Evolutionary conservation across 1,139 yeast genomes (phyloP), one percentile per base, ranked within the genome.

Genomic region (Candida tropicalis): DNA sequence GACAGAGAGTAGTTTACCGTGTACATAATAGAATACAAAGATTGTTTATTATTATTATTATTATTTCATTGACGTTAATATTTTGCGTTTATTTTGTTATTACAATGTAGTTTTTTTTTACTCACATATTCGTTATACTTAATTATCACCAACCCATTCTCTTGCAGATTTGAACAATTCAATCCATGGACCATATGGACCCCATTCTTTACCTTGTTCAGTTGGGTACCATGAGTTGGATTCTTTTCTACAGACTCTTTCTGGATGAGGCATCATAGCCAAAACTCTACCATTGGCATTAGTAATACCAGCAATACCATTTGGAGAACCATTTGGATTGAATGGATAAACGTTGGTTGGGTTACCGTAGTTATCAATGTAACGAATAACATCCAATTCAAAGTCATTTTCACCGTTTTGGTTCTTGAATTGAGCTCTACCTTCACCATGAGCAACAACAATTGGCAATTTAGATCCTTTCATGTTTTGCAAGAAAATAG

Each of bases 181-280:
- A 55, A 93, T 81, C 99, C 99, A 95, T 42, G 99, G 99, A 43
- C 95, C 95, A 58, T 84, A 81, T 13, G 74, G 78, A 34, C 83
- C 85, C 87, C 90, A 81, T 41, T 73, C 72, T 35, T 64, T 68
- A 39, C 82, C 82, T 59, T 85, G 84, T 43, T 78, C 82, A 31
- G 66, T 65, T 40, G 98, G 97, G 62, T 88, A 88, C 83, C 90
- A 93, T 7, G 97, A 89, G 70, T 91, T 91, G 48, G 95, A 74
- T 66, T 88, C 96, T 60, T 82, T 73, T 69, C 97, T 80, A 46
- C 85, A 78, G 39, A 89, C 95, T 72, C 99, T 88, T 69, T 95
- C 99, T 20, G 99, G 99, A 63, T 95, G 99, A 38, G 99, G 99
- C 99, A 95, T 95, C 90, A 95, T 82, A 3, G 98, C 98, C 58